These are phyloP conservation scores for Chenopodium album DNA, from an alignment of 148 eudicot genomes.

Conservation along the genomic window DNA sequence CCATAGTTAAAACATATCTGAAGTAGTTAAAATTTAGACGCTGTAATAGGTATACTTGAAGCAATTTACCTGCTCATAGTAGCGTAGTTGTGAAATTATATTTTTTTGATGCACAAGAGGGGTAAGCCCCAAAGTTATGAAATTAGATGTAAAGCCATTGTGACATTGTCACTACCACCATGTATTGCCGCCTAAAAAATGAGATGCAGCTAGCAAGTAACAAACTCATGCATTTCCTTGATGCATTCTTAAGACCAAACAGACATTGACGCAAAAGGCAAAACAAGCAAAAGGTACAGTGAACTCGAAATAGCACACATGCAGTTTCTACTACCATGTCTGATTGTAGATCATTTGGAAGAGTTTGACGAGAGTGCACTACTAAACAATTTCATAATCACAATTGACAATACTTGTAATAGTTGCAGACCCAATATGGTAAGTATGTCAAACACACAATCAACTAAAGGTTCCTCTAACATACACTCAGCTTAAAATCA, in stretches of 20 bases:
- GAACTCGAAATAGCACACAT: no score
- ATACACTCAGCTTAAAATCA: conserved; percentile 29
- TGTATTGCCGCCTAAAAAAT: no score
- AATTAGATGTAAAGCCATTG: no score
- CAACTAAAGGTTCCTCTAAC: conserved; percentile 17
- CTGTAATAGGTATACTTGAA: no score
- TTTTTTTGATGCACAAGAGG: no score
- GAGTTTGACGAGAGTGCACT: background rate
- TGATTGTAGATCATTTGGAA: background rate
- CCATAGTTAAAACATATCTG: no score
- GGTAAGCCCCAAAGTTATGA: no score
- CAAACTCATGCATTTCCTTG: background rate
- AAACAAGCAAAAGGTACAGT: background rate
- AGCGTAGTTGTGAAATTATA: no score
- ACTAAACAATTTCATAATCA: conserved; percentile 22
- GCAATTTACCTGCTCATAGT: no score
- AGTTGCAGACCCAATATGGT: conserved; percentile 24
- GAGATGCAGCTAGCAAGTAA: no score
- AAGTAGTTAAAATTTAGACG: no score
- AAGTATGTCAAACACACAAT: conserved; percentile 25
- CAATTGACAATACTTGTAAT: conserved; percentile 11
- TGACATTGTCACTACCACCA: no score
- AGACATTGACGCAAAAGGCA: background rate
- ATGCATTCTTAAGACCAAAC: background rate
- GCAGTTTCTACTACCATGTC: background rate